Percentiles rank a stretch among this genome's conserved stretches.
These are phyloP conservation scores for Coniferiporia sulphurascens DNA, from an alignment of 1,284 basidiomycete genomes.

Conservation along the genomic window DNA sequence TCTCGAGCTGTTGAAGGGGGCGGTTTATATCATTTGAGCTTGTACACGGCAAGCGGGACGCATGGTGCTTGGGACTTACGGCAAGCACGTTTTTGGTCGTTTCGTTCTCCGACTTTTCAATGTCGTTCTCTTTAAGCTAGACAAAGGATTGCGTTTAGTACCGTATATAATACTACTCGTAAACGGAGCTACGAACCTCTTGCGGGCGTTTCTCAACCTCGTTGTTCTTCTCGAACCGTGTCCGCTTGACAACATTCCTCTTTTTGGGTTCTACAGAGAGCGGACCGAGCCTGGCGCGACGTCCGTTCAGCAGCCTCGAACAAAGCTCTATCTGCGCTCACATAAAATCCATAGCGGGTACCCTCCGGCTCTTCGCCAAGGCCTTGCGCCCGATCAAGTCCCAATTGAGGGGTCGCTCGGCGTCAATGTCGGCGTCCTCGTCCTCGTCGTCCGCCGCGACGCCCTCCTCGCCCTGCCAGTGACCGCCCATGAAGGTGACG, in stretches of 20 bases:
- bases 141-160: neutral
- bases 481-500: constrained; percentile 66
- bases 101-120: constrained; percentile 72
- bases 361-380: constrained; percentile 67
- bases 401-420: constrained; percentile 54
- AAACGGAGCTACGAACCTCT: constrained; percentile 32
- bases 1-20: constrained; percentile 41
- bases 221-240: constrained; percentile 69
- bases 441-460: constrained; percentile 44
- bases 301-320: neutral
- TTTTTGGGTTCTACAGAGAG: constrained; percentile 75
- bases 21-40: neutral
- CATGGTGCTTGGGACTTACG: constrained; percentile 35
- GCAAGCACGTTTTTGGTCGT: constrained; percentile 73
- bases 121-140: constrained; percentile 65
- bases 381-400: constrained; percentile 69
- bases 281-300: constrained; percentile 65
- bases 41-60: neutral
- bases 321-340: constrained; percentile 31
- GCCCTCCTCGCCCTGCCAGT: constrained; percentile 36
- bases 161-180: neutral
- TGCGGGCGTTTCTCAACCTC: constrained; percentile 65
- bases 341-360: constrained; percentile 78
- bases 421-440: constrained; percentile 36
- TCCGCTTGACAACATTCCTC: constrained; percentile 51